Conservation (phyloP, 2,329 filamentous ascomycete genomes). For the Cladosporium halotolerans region DNA sequence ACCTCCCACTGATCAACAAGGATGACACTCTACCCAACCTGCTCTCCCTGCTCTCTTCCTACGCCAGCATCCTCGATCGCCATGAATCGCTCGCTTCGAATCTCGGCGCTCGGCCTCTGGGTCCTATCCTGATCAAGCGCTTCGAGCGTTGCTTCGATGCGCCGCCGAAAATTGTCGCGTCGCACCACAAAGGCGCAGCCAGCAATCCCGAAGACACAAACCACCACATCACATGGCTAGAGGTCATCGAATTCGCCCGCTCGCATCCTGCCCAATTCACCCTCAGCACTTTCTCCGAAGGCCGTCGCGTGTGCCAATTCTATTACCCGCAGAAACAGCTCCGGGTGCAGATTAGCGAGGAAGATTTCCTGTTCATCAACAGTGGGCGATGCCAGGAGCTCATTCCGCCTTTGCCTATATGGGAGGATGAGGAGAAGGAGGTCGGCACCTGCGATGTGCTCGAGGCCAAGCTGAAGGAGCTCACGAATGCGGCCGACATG, state of each 20-base stretch:
- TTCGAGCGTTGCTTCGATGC: slow-evolving; percentile 84
- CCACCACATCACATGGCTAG: slow-evolving; percentile 67
- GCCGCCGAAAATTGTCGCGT: slow-evolving; percentile 62
- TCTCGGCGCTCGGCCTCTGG: slow-evolving; percentile 74
- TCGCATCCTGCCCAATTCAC: slow-evolving; percentile 73
- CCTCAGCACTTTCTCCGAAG: slow-evolving; percentile 62
- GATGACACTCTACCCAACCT: slow-evolving; percentile 70
- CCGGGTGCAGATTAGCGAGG: slow-evolving; percentile 77
- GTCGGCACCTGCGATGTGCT: slow-evolving; percentile 77
- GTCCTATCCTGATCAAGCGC: slow-evolving; percentile 75
- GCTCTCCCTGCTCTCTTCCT: slow-evolving; percentile 66
- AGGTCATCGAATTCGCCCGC: slow-evolving; percentile 78
- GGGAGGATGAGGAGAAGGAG: slow-evolving; percentile 82
- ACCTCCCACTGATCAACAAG: slow-evolving; percentile 55
- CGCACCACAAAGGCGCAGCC: slow-evolving; percentile 36
- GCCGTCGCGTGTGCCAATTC: slow-evolving; percentile 70
- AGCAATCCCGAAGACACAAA: slow-evolving; percentile 36
- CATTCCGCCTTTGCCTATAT: slow-evolving; percentile 72
- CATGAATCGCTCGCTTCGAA: slow-evolving; percentile 84
- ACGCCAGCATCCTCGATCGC: slow-evolving; percentile 76
- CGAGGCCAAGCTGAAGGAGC: slow-evolving; percentile 67
- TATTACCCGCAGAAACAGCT: slow-evolving; percentile 63
- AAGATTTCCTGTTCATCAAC: slow-evolving; percentile 78
- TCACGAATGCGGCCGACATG: slow-evolving; percentile 72
- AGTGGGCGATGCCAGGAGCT: slow-evolving; percentile 77